Evolutionary conservation across 2,329 filamentous ascomycete genomes (phyloP).

Genomic region (Neonectria hederae): DNA sequence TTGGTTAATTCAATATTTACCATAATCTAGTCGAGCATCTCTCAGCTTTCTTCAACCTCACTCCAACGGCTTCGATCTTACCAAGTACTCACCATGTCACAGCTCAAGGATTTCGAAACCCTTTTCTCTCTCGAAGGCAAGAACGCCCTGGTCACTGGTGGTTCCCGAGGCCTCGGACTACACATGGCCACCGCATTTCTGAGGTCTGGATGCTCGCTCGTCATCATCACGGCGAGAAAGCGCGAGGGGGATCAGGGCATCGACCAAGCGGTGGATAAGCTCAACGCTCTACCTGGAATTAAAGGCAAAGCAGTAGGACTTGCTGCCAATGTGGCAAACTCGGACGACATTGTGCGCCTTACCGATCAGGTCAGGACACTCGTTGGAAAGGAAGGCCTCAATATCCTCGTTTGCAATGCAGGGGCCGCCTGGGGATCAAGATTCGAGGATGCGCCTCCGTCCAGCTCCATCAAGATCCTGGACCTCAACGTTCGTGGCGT

Average conservation of each 20-base stretch:
- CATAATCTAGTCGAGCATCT: background rate
- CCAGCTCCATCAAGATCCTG: slow-evolving; percentile 72
- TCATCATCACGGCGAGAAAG: slow-evolving; percentile 80
- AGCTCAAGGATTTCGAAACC: slow-evolving; percentile 41
- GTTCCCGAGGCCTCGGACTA: slow-evolving; percentile 62
- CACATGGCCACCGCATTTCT: slow-evolving; percentile 73
- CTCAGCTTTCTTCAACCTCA: background rate
- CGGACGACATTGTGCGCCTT: slow-evolving; percentile 69
- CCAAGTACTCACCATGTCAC: slow-evolving; percentile 36
- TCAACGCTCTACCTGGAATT: slow-evolving; percentile 70
- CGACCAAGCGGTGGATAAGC: slow-evolving; percentile 70
- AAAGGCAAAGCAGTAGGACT: slow-evolving; percentile 69
- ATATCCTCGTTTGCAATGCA: slow-evolving; percentile 77
- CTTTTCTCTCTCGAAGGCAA: slow-evolving; percentile 50
- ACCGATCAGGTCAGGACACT: slow-evolving; percentile 64
- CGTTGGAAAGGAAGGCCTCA: slow-evolving; percentile 65
- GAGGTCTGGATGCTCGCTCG: slow-evolving; percentile 74
- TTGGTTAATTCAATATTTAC: background rate
- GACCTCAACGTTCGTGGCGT: slow-evolving; percentile 77
- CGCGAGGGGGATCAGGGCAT: slow-evolving; percentile 63
- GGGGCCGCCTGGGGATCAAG: slow-evolving; percentile 75
- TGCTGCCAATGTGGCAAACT: slow-evolving; percentile 71
- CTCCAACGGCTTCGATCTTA: background rate
- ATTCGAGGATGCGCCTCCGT: slow-evolving; percentile 70
- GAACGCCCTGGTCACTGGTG: slow-evolving; percentile 59